A percentile compares a stretch with the other conserved stretches of the same genome.
Evolutionary conservation across 805 yeast genomes (phyloP).

Genomic region (Candida lessepsii): DNA sequence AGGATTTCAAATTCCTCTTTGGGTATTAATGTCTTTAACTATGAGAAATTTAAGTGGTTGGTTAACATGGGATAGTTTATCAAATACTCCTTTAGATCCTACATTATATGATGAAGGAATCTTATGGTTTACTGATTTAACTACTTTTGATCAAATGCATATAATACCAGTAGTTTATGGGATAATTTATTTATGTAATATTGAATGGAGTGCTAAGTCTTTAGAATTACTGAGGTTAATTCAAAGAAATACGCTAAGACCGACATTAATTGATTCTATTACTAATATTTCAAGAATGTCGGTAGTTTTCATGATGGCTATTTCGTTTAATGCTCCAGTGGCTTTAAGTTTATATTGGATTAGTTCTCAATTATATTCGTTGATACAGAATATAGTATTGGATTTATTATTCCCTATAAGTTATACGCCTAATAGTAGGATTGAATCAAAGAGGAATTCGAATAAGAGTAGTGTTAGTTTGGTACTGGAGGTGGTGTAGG

Average conservation of each 20-base stretch:
- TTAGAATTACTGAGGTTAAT: constrained; percentile 48
- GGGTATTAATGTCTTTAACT: constrained; percentile 77
- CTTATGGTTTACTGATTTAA: constrained; percentile 60
- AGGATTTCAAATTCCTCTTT: constrained; percentile 78
- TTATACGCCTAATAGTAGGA: constrained; percentile 36
- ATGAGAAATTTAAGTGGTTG: constrained; percentile 76
- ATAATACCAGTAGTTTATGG: constrained; percentile 74
- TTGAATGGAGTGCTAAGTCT: constrained; percentile 79
- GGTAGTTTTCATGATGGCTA: constrained; percentile 76
- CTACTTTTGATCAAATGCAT: constrained; percentile 58
- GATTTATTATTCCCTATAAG: constrained; percentile 64
- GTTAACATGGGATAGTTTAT: constrained; percentile 43
- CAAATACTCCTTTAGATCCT: constrained; percentile 49
- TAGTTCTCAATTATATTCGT: constrained; percentile 75
- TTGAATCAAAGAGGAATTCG: not conserved
- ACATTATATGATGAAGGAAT: constrained; percentile 53
- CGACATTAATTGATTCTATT: constrained; percentile 61
- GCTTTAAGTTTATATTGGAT: constrained; percentile 88
- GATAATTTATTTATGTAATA: constrained; percentile 65
- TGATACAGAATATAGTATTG: constrained; percentile 69
- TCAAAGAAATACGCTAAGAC: constrained; percentile 45
- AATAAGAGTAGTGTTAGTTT: too few species aligned
- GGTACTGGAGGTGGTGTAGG: too few species aligned
- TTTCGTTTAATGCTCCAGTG: constrained; percentile 82
- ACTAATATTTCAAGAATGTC: constrained; percentile 72